Evolutionary conservation across 805 yeast species (phyloP), one percentile per base, ranked within the genome.

Genomic region (Cephaloascus albidus): DNA sequence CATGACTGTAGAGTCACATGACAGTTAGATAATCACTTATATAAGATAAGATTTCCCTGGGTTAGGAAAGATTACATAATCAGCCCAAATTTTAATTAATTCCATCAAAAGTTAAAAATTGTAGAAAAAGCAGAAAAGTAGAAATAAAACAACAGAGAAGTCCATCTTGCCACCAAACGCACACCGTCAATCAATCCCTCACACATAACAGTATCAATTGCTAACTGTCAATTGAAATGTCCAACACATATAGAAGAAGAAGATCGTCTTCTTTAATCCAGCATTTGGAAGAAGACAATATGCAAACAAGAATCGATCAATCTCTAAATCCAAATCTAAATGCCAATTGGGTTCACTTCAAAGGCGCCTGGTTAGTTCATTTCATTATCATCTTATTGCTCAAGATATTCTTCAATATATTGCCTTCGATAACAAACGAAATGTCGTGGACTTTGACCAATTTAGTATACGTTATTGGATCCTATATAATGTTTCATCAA

Each of bases 321-420:
- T 81, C 83, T 39, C 68, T 88, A 38, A 77, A 84, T 48, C 89
- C 95, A 20, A 93, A 93, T 54, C 71, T 88, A 62, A 93, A 93
- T 57, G 97, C 97, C 20, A 81, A 81, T 49, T 90, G 98, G 98
- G 96, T 93, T 26, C 85, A 89, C 57, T 83, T 78, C 52, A 88
- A 90, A 52, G 98, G 95, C 36, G 97, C 97, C 1, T 93, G 98
- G 98, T 68, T 81, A 20, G 82, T 90, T 41, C 98, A 90, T 61
- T 69, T 93, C 37, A 94, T 88, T 20, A 73, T 93, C 36, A 85
- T 90, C 41, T 53, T 77, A 33, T 65, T 88, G 37, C 66, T 90
- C 42, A 86, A 87, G 53, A 54, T 85, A 18, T 77, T 86, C 45
- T 89, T 75, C 60, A 87, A 86, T 57, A 69, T 87, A 45, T 65